Evolutionary conservation across 768 basidiomycete species (phyloP).

Genomic region (Kwoniella sp.): DNA sequence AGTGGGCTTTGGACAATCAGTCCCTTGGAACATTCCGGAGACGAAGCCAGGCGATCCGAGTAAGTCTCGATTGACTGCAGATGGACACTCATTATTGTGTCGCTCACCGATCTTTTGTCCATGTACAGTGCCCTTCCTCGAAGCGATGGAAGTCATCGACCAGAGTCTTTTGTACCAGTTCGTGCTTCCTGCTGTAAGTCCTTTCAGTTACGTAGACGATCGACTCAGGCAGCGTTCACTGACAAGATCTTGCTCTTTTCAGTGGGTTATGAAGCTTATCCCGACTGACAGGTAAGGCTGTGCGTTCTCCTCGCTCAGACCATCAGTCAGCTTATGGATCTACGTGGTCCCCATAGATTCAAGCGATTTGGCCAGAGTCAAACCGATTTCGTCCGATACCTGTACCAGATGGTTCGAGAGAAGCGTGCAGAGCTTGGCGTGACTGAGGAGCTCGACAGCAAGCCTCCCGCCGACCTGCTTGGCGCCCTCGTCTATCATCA

Average conservation of each 20-base stretch:
- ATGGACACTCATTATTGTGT: too few relatives aligned
- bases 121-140: constrained; percentile 33
- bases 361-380: constrained; percentile 28
- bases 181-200: constrained; percentile 14
- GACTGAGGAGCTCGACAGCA: constrained; percentile 12
- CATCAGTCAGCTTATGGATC: too few relatives aligned
- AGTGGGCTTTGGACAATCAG: constrained; percentile 11
- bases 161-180: constrained; percentile 25
- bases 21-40: constrained; percentile 29
- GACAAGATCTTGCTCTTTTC: neutral
- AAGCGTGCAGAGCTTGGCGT: constrained; percentile 11
- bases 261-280: constrained; percentile 10
- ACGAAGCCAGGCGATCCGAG: constrained; percentile 18
- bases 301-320: too few relatives aligned
- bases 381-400: constrained; percentile 24
- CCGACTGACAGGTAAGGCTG: constrained; percentile 1
- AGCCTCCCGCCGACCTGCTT: constrained; percentile 31
- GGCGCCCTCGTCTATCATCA: constrained; percentile 36
- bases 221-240: neutral
- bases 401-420: constrained; percentile 21
- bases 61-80: too few relatives aligned
- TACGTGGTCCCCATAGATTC: neutral
- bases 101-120: too few relatives aligned
- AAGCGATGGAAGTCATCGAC: constrained; percentile 31
- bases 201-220: neutral